These are phyloP conservation scores for Dothideomycetes sp. DNA, from an alignment of 2,329 filamentous ascomycete genomes.

Conservation along the genomic window DNA sequence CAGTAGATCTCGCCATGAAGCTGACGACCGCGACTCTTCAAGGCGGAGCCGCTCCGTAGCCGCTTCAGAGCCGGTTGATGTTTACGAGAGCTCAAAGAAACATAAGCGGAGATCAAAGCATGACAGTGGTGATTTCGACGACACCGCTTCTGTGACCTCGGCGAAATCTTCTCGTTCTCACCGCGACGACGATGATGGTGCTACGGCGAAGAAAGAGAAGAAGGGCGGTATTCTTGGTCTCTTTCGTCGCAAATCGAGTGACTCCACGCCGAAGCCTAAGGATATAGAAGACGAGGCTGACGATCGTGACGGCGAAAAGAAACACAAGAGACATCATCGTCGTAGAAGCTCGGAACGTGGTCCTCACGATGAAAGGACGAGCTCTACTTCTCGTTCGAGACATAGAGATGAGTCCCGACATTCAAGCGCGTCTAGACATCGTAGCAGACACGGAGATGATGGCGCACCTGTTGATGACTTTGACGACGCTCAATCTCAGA, in stretches of 20 bases:
- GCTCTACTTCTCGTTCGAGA: constrained; percentile 12
- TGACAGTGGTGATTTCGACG: constrained; percentile 28
- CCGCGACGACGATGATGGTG: constrained; percentile 27
- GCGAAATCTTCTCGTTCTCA: constrained; percentile 22
- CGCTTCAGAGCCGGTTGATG: constrained; percentile 29
- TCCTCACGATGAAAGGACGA: constrained; percentile 8
- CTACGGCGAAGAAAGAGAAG: constrained; percentile 26
- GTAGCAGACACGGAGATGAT: constrained; percentile 12
- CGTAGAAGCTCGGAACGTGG: constrained; percentile 24
- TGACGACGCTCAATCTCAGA: constrained; percentile 11
- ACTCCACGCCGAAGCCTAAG: constrained; percentile 24
- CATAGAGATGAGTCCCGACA: constrained; percentile 14
- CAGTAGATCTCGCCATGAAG: constrained; percentile 20
- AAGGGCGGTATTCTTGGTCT: constrained; percentile 35
- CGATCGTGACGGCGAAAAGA: constrained; percentile 31
- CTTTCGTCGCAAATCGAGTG: constrained; percentile 34
- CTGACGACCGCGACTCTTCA: constrained; percentile 14
- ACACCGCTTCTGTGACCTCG: constrained; percentile 29
- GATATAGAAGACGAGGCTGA: constrained; percentile 15
- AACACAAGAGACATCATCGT: constrained; percentile 30
- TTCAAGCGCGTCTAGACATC: constrained; percentile 11
- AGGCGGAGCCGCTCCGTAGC: constrained; percentile 27
- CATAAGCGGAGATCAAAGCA: constrained; percentile 24
- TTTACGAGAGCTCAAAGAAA: constrained; percentile 20
- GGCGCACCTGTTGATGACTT: constrained; percentile 13